Evolutionary conservation across 306 rosid species (phyloP), one percentile per base, ranked within the genome.

Genomic region (Canavalia gladiata): DNA sequence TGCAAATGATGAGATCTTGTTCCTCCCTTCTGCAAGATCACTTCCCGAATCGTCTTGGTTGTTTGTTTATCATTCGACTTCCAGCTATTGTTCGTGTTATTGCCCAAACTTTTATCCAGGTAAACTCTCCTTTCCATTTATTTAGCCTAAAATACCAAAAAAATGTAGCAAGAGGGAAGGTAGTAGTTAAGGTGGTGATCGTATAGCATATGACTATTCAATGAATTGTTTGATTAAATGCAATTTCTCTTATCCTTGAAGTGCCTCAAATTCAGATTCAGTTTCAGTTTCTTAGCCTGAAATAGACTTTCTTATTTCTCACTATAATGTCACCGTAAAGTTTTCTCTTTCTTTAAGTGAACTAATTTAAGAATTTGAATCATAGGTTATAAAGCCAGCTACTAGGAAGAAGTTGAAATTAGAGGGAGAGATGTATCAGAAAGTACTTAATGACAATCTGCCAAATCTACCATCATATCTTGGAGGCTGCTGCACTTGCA

Each of bases 1-100:
- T 93, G 97, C 90, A 95, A 79, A 75, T 90, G 83, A 2, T 95
- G 92, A 89, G 93, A 87, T 86, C 91, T 39, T 95, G 98, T 86
- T 91, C 97, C 66, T 75, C 96, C 81, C 85, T 93, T 81, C 88
- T 95, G 87, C 98, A 93, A 93, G 96, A 93, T 86, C 93, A 95
- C 89, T 93, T 93, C 77, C 99, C 99, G 30, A 88, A 92, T 76
- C 93, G 94, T 69, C 99, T 95, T 81, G 97, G 99, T 73, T 90
- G 93, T 86, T 89, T 95, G 89, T 87, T 86, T 64, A 89, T 93
- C 75, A 86, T 95, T 43, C 90, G 93, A 63, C 98, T 93, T 80
- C 99, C 98, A 60, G 90, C 97, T 2, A 87, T 93, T 75, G 92
- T 91, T 69, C 97, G 98, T 8, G 91, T 91, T 82, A 74, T 93